Evolutionary conservation across 305 asterid species (phyloP).

Genomic region (Ajuga reptans): DNA sequence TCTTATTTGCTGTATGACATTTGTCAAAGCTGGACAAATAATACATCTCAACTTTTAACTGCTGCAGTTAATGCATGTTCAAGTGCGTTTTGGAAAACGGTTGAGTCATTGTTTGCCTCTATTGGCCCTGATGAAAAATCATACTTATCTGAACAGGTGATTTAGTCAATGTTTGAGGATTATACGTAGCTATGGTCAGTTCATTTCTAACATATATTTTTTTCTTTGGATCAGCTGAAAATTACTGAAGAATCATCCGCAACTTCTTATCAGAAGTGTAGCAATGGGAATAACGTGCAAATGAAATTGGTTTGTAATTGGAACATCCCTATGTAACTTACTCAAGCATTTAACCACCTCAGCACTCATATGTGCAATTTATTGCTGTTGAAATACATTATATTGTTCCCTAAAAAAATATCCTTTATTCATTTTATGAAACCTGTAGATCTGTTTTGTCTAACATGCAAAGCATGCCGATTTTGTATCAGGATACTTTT

Average conservation of each 20-base stretch:
- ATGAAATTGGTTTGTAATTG: conserved; percentile 28
- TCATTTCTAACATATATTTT: conserved; percentile 17
- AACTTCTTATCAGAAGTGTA: conserved; percentile 32
- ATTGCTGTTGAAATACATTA: not conserved
- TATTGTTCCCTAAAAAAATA: not conserved
- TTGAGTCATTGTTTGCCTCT: conserved; percentile 56
- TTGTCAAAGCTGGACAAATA: conserved; percentile 17
- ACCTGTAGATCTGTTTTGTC: conserved; percentile 20
- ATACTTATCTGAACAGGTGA: conserved; percentile 58
- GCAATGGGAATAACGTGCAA: conserved; percentile 31
- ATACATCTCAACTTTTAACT: conserved; percentile 16
- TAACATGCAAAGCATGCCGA: conserved; percentile 22
- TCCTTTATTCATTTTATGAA: not conserved
- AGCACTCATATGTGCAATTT: conserved; percentile 11
- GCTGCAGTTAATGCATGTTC: conserved; percentile 64
- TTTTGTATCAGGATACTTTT: conserved; percentile 38
- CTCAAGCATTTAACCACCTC: not conserved
- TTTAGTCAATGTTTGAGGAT: conserved; percentile 18
- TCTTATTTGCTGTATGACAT: not conserved
- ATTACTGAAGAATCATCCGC: conserved; percentile 41
- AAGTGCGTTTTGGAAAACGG: conserved; percentile 67
- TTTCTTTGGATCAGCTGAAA: conserved; percentile 44
- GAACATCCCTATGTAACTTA: conserved; percentile 1
- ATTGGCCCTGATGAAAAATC: conserved; percentile 51
- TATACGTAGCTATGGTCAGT: conserved; percentile 8